A percentile compares a stretch with the other conserved stretches of the same genome.
phyloP scores from a whole-genome alignment of 257 asterid species.

The Solanum gandarillasii region DNA sequence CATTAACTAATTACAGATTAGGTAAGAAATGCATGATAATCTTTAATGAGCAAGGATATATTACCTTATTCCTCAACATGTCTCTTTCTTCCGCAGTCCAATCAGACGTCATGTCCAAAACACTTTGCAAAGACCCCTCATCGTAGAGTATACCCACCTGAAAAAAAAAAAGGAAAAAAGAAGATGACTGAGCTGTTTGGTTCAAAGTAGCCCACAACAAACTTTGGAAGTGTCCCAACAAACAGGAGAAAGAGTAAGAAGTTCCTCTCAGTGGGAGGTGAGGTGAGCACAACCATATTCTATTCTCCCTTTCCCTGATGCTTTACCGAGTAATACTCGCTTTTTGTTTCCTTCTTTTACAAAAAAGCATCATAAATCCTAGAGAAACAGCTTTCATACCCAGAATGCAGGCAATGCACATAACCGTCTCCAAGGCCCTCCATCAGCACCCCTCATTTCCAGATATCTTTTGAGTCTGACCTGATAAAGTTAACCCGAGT shows the following conservation, averaged over 20 bases:
- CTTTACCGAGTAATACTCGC: neutral
- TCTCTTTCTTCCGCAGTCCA: slow-evolving; percentile 80
- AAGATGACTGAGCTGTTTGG: neutral
- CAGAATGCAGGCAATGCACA: slow-evolving; percentile 97
- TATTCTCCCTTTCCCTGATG: neutral
- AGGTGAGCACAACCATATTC: neutral
- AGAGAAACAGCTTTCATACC: slow-evolving; percentile 27
- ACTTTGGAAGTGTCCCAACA: neutral
- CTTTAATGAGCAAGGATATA: neutral
- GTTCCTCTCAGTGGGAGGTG: neutral
- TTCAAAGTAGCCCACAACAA: neutral
- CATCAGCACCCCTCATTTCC: slow-evolving; percentile 99
- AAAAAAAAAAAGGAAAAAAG: neutral
- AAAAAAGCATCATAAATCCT: neutral
- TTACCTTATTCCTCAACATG: slow-evolving; percentile 90
- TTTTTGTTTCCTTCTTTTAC: neutral
- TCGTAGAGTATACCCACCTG: slow-evolving; percentile 95
- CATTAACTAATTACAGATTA: neutral
- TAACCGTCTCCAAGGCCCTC: slow-evolving; percentile 98
- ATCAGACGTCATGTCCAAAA: slow-evolving; percentile 80
- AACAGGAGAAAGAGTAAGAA: neutral
- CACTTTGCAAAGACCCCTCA: slow-evolving; percentile 65
- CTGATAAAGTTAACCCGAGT: slow-evolving; percentile 28
- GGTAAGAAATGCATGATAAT: neutral
- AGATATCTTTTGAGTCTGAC: slow-evolving; percentile 94